phyloP scores from a whole-genome alignment of 2,329 filamentous ascomycete species.

The Magnaporthiopsis rhizophila region DNA sequence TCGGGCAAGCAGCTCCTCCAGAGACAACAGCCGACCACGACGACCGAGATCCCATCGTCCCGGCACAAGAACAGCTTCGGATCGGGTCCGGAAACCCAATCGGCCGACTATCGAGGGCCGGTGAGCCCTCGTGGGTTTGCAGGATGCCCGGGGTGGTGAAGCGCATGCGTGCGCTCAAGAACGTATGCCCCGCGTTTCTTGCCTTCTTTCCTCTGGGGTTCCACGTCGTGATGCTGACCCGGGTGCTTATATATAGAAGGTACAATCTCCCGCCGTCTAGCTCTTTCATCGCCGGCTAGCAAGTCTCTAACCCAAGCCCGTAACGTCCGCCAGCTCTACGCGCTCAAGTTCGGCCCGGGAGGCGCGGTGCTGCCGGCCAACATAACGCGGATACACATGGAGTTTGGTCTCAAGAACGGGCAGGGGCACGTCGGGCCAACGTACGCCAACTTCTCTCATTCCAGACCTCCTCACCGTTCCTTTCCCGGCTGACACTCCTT shows the following conservation, averaged over 20 bases:
- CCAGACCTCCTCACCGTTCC: no score
- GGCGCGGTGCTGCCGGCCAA: conserved; percentile 72
- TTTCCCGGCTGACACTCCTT: background rate
- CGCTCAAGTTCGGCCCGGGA: conserved; percentile 72
- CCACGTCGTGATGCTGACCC: conserved; percentile 1
- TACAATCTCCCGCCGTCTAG: background rate
- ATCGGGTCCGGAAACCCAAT: background rate
- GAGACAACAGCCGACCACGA: background rate
- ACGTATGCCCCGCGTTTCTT: conserved; percentile 40
- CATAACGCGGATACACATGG: conserved; percentile 66
- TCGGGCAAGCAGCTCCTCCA: background rate
- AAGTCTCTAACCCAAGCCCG: background rate
- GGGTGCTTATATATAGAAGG: background rate
- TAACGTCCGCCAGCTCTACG: conserved; percentile 49
- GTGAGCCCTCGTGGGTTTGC: conserved; percentile 4
- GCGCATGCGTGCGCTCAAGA: conserved; percentile 66
- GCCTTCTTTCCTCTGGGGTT: background rate
- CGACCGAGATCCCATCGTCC: background rate
- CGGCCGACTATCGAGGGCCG: background rate
- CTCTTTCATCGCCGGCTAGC: background rate
- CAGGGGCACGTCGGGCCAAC: conserved; percentile 66
- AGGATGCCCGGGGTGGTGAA: conserved; percentile 42
- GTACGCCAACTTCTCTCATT: no score
- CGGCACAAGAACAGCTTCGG: background rate
- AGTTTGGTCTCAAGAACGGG: conserved; percentile 55